A percentile compares a stretch with the other conserved stretches of the same genome.
These are phyloP conservation scores for Rhizopogon vesiculosus DNA, from an alignment of 768 basidiomycete species.

Conservation along the genomic window DNA sequence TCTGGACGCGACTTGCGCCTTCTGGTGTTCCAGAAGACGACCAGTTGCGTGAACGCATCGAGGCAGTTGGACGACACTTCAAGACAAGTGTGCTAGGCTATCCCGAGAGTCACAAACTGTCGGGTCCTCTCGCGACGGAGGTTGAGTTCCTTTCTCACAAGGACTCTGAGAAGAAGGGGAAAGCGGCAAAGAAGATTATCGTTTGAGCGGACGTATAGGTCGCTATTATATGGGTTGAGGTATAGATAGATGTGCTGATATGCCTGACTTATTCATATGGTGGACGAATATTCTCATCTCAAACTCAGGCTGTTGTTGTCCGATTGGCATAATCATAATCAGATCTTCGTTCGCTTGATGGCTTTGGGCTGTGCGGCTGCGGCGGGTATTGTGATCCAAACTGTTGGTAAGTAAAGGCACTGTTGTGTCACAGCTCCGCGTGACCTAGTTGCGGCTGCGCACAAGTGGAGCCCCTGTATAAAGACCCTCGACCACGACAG, in stretches of 20 bases:
- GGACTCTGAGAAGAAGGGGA: slow-evolving; percentile 93
- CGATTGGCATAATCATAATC: slow-evolving; percentile 20
- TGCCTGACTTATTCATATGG: slow-evolving; percentile 28
- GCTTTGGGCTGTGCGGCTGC: neutral
- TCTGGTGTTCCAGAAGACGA: slow-evolving; percentile 48
- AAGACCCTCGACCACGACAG: slow-evolving; percentile 16
- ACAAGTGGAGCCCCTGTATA: slow-evolving; percentile 1
- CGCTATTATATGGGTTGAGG: slow-evolving; percentile 10
- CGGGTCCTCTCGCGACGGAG: slow-evolving; percentile 88
- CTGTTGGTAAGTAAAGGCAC: too few species aligned
- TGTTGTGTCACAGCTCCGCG: neutral
- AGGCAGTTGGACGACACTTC: slow-evolving; percentile 84
- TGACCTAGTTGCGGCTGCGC: slow-evolving; percentile 6
- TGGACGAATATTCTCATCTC: slow-evolving; percentile 16
- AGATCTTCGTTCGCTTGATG: neutral
- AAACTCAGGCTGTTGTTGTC: slow-evolving; percentile 15
- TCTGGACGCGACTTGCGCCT: slow-evolving; percentile 93
- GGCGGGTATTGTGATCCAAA: neutral
- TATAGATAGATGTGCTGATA: slow-evolving; percentile 11
- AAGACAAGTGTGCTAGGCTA: slow-evolving; percentile 88
- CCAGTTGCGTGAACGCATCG: slow-evolving; percentile 74
- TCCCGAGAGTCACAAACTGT: slow-evolving; percentile 63
- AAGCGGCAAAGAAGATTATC: slow-evolving; percentile 72
- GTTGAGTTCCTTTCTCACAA: slow-evolving; percentile 94
- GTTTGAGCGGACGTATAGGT: slow-evolving; percentile 36